Evolutionary conservation across 148 eudicot species (phyloP), one percentile per base, ranked within the genome.

Genomic region (Selenicereus undatus): DNA sequence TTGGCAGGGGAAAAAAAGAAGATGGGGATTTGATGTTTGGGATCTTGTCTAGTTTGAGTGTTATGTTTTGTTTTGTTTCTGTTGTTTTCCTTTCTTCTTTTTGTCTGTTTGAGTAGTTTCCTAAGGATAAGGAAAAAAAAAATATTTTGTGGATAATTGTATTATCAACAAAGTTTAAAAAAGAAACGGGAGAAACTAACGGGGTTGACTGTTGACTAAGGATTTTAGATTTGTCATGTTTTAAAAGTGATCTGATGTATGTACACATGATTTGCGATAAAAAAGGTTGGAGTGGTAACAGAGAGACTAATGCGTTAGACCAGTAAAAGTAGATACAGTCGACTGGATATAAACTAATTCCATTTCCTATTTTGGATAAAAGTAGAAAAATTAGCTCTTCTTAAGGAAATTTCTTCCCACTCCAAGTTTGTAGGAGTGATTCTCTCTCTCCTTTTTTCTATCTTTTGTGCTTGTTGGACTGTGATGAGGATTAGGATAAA

Each of bases 321-420:
- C 74, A 66, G 52, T 75, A 24, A 75, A 81, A 65, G 48, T 74
- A 81, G 79, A 81, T 81, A 75, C n/a, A 39, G 43, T 39, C 8
- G 43, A 7, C 43, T 39, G 50, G 39, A 3, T 32, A 27, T 22
- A 48, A 10, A 14, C 26, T 5, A 74, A 48, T n/a, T 70, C 22
- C 6, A 12, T 73, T 80, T 54, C 82, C 78, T 10, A 17, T 8
- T 80, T 27, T 60, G 35, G 71, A 35, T 42, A 69, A 45, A 43
- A n/a, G 76, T 39, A 32, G 51, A 24, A 42, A 76, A 52, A 24
- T 45, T 76, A 35, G 22, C 76, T 39, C 54, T 51, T 2, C 4
- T 35, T 76, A 69, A 81, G 60, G 29, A 70, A 35, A 11, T 70
- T 20, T 73, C 4, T 65, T 27, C n/a, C 7, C 12, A 80, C 48